These are phyloP conservation scores for Colletotrichum filicis DNA, from an alignment of 2,329 filamentous ascomycete species.

Conservation along the genomic window DNA sequence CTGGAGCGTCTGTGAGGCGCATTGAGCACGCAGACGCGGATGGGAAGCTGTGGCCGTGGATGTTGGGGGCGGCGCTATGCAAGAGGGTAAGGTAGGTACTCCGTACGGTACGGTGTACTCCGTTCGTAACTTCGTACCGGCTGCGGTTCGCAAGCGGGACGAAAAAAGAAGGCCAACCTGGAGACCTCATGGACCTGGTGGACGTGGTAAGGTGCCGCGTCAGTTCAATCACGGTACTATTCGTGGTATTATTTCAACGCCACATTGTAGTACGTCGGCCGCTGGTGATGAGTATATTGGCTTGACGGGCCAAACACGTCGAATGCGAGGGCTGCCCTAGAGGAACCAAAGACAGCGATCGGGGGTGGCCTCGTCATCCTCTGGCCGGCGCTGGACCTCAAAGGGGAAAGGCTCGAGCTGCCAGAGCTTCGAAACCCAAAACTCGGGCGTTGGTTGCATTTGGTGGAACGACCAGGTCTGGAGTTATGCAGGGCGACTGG, in stretches of 20 bases:
- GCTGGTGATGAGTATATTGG: conserved; percentile 22
- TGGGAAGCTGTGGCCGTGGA: not conserved
- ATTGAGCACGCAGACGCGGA: conserved; percentile 19
- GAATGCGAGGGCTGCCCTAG: conserved; percentile 15
- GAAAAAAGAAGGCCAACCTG: not conserved
- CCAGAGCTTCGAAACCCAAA: conserved; percentile 35
- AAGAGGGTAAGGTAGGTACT: not conserved
- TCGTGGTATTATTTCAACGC: conserved; percentile 7
- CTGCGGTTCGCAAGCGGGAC: conserved; percentile 26
- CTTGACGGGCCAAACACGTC: not conserved
- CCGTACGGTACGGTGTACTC: too few species aligned
- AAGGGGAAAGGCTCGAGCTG: conserved; percentile 31
- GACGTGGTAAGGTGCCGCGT: conserved; percentile 21
- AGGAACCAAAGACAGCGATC: conserved; percentile 7
- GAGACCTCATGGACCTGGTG: conserved; percentile 1
- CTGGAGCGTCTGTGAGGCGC: conserved; percentile 2
- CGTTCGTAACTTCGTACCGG: not conserved
- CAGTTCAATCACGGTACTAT: conserved; percentile 22
- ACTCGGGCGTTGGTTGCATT: conserved; percentile 32
- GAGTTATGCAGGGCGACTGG: conserved; percentile 28
- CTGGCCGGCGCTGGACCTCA: conserved; percentile 17
- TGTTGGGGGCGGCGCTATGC: conserved; percentile 12
- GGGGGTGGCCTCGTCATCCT: conserved; percentile 32
- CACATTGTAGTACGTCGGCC: conserved; percentile 27
- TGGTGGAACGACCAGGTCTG: conserved; percentile 33